phyloP scores from a whole-genome alignment of 108 stramenopile genomes.

The Aurantiochytrium sp. region DNA sequence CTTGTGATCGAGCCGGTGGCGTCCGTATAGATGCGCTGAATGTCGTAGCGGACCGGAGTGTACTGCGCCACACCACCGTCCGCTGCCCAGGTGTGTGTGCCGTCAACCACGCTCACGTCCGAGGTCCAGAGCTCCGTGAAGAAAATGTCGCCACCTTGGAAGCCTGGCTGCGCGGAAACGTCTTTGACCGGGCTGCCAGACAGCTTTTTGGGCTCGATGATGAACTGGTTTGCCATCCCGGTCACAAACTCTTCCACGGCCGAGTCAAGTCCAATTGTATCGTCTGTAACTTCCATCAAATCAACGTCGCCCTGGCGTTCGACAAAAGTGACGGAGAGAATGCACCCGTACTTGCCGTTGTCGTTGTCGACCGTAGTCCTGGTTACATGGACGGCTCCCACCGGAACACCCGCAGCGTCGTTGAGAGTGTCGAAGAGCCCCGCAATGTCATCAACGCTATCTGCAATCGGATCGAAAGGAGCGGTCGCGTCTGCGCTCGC shows the following conservation, averaged over 20 bases:
- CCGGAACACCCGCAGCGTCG: not conserved
- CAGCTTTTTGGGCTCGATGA: constrained; percentile 71
- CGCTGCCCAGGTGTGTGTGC: constrained; percentile 37
- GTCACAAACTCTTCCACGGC: constrained; percentile 58
- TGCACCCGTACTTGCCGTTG: constrained; percentile 46
- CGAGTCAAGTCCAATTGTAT: constrained; percentile 45
- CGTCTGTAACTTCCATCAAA: constrained; percentile 41
- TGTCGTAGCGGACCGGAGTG: constrained; percentile 60
- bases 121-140: constrained; percentile 69
- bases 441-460: not conserved
- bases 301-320: constrained; percentile 64
- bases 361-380: constrained; percentile 41
- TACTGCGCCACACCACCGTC: constrained; percentile 59
- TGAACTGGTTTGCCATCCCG: constrained; percentile 72
- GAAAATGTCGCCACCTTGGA: constrained; percentile 65
- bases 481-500: constrained; percentile 43
- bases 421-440: not conserved
- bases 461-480: constrained; percentile 7
- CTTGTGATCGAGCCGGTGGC: not conserved
- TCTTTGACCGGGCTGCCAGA: constrained; percentile 65
- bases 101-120: constrained; percentile 41
- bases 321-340: constrained; percentile 68
- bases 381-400: constrained; percentile 60
- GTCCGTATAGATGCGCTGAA: constrained; percentile 51
- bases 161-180: constrained; percentile 56